Conservation (phyloP, 495 filamentous ascomycete genomes). For the Darksidea phi region DNA sequence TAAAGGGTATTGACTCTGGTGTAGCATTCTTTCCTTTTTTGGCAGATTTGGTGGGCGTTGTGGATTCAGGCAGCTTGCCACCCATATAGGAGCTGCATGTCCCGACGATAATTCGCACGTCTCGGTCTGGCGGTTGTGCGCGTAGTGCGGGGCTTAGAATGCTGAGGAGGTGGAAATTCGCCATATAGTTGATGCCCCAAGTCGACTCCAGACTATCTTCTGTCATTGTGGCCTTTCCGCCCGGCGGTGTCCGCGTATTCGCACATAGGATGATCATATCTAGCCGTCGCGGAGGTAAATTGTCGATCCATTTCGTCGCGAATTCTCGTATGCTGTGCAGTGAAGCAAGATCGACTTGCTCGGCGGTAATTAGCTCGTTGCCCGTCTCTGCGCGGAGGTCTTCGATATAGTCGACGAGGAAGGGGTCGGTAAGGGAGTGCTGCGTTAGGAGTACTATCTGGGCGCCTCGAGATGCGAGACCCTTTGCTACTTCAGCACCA, state of each 20-base stretch:
- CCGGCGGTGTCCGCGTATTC: conserved; percentile 66
- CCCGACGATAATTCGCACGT: conserved; percentile 82
- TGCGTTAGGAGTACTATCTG: conserved; percentile 89
- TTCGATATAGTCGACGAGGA: conserved; percentile 87
- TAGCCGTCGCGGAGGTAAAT: conserved; percentile 82
- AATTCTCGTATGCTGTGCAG: conserved; percentile 87
- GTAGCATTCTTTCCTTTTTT: conserved; percentile 25
- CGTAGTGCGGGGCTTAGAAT: conserved; percentile 84
- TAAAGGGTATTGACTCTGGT: conserved; percentile 31
- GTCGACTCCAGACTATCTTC: conserved; percentile 79
- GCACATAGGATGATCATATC: conserved; percentile 91
- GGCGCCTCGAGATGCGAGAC: conserved; percentile 78
- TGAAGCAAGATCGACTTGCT: conserved; percentile 85
- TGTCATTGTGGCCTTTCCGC: conserved; percentile 53
- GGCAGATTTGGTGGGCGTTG: conserved; percentile 8
- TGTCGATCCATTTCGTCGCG: conserved; percentile 99
- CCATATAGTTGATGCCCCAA: conserved; percentile 93
- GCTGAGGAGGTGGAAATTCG: conserved; percentile 90
- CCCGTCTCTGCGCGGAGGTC: conserved; percentile 76
- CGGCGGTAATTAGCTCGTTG: conserved; percentile 90
- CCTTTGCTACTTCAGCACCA: conserved; percentile 69
- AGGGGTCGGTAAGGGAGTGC: conserved; percentile 74
- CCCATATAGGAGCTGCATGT: conserved; percentile 84
- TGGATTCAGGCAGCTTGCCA: conserved; percentile 53
- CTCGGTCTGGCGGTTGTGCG: conserved; percentile 87